Conservation (phyloP, 1,284 basidiomycete species). For the Cerioporus squamosus region DNA sequence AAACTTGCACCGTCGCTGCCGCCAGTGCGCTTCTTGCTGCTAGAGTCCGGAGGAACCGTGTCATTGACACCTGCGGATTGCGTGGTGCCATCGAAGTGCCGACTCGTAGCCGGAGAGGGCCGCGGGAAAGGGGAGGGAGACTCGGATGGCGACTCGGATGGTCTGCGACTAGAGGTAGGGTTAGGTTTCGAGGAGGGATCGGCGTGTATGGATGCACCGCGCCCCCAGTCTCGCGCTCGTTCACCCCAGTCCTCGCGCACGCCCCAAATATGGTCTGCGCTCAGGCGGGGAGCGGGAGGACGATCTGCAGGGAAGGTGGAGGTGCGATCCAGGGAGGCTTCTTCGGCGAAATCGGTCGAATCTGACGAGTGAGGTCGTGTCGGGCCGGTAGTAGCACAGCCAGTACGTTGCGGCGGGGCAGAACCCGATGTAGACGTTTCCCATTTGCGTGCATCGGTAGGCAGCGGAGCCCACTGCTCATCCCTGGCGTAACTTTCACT, state of each 20-base stretch:
- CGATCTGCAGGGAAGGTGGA: conserved; percentile 22
- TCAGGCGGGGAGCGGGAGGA: conserved; percentile 44
- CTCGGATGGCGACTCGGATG: no score
- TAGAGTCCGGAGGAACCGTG: neutral
- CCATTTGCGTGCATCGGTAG: conserved; percentile 42
- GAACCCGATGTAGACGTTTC: conserved; percentile 25
- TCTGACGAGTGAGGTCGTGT: neutral
- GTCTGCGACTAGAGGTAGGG: no score
- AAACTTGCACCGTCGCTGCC: neutral
- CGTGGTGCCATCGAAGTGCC: neutral
- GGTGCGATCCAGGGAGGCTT: conserved; percentile 18
- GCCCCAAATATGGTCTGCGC: conserved; percentile 47
- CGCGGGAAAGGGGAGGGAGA: no score
- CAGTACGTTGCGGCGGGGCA: neutral
- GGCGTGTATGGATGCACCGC: conserved; percentile 38
- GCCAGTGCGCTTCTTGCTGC: neutral
- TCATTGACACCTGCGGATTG: neutral
- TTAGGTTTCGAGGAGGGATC: neutral
- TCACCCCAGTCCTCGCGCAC: conserved; percentile 52
- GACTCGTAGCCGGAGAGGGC: no score
- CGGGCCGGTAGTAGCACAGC: neutral
- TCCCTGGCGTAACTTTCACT: conserved; percentile 50
- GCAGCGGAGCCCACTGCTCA: conserved; percentile 51
- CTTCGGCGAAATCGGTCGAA: conserved; percentile 30
- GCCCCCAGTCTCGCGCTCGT: conserved; percentile 46